Evolutionary conservation across 805 yeast species (phyloP).

Genomic region (Saccharomycopsis capsularis): DNA sequence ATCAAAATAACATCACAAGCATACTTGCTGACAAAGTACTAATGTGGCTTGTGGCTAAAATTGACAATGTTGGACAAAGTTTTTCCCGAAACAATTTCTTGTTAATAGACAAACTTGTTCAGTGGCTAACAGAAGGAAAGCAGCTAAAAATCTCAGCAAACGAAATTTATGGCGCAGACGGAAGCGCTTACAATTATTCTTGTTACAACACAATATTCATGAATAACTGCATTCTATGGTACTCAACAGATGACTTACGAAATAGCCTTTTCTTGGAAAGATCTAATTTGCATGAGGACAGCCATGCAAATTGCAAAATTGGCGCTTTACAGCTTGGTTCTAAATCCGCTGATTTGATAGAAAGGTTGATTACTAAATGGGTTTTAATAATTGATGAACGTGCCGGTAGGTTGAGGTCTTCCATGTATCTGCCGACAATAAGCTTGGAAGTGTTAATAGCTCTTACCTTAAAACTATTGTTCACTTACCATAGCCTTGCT

Average conservation of each 20-base stretch:
- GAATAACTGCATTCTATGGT: slow-evolving; percentile 8
- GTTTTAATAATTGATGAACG: too few relatives aligned
- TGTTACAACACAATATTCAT: slow-evolving; percentile 4
- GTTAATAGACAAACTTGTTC: neutral
- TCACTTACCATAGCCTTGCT: too few relatives aligned
- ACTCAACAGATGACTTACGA: neutral
- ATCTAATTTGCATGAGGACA: too few relatives aligned
- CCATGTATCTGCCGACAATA: too few relatives aligned
- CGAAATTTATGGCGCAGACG: slow-evolving; percentile 8
- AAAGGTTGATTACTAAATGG: too few relatives aligned
- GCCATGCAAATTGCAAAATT: too few relatives aligned
- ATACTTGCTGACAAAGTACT: slow-evolving; percentile 31
- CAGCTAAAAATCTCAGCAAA: neutral
- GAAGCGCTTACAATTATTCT: neutral
- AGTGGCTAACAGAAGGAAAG: slow-evolving; percentile 2
- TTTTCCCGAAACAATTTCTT: slow-evolving; percentile 11
- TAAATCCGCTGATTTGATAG: too few relatives aligned
- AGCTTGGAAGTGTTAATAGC: too few relatives aligned
- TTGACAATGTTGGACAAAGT: slow-evolving; percentile 29
- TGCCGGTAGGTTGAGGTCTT: too few relatives aligned
- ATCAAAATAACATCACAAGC: slow-evolving; percentile 28
- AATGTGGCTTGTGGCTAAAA: slow-evolving; percentile 47
- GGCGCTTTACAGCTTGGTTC: too few relatives aligned
- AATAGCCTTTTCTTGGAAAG: neutral
- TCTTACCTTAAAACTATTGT: too few relatives aligned